Evolutionary conservation across 23 red algal genomes (phyloP).

Genomic region (Agarophyton chilense): DNA sequence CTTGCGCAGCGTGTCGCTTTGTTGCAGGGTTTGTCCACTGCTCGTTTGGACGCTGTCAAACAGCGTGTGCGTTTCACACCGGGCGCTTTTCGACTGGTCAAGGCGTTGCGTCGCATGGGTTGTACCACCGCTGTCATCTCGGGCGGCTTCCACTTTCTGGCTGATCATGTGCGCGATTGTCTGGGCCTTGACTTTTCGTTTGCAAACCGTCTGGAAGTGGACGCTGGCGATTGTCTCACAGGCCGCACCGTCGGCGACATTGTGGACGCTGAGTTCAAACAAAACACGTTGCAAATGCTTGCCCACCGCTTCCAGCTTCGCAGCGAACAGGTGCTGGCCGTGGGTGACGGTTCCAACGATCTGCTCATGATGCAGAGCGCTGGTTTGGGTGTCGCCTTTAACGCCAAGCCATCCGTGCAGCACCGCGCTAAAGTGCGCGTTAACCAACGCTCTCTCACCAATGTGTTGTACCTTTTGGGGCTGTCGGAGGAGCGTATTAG

Average conservation of each 20-base stretch:
- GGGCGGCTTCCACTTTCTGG: conserved; percentile 77
- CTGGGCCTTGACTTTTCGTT: conserved; percentile 58
- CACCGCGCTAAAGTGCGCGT: conserved; percentile 55
- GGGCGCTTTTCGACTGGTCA: conserved; percentile 52
- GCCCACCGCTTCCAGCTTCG: neutral
- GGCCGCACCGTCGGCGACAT: conserved; percentile 63
- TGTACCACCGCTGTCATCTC: conserved; percentile 53
- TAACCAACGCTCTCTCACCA: conserved; percentile 41
- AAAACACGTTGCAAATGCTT: conserved; percentile 21
- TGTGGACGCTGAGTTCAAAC: conserved; percentile 75
- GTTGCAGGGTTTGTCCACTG: conserved; percentile 32
- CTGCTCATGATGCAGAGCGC: conserved; percentile 75
- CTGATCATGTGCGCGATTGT: conserved; percentile 60
- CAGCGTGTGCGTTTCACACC: conserved; percentile 48
- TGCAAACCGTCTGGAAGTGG: conserved; percentile 82
- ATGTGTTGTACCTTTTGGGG: conserved; percentile 80
- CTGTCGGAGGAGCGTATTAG: conserved; percentile 53
- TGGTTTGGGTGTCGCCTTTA: conserved; percentile 77
- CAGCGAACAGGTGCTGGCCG: conserved; percentile 60
- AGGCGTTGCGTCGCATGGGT: conserved; percentile 43
- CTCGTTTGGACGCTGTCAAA: conserved; percentile 48
- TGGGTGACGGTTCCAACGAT: conserved; percentile 90
- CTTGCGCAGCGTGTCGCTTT: conserved; percentile 68
- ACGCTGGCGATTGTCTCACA: conserved; percentile 51
- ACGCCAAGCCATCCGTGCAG: conserved; percentile 82